Evolutionary conservation across 192 early-diverging fungal genomes (phyloP), one percentile per base, ranked within the genome.

Genomic region (Backusella mclennaniae): DNA sequence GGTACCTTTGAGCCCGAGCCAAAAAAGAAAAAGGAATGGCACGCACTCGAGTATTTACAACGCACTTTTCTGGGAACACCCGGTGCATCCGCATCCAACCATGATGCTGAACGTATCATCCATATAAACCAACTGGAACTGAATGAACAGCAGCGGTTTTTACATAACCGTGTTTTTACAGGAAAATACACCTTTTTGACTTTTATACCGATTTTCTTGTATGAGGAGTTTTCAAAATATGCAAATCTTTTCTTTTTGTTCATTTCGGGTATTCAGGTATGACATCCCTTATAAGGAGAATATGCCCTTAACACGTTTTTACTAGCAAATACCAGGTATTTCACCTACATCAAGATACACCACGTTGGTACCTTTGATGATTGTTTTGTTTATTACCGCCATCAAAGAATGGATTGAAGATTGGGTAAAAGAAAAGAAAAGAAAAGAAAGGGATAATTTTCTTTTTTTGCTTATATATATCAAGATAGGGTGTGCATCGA

Each of bases 211-310:
- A 97, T 95, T 86, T 99, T 99, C 80, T 86, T 99, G 63, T 93
- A 92, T 71, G 97, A 98, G 84, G 96, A 99, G 88, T 99, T 99
- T 77, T 94, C 93, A 59, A 97, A 97, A 85, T 99, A 98, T 85
- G 98, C 98, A 72, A 99, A 99, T 86, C 83, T 99, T 79, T 99
- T 99, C 80, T 99, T 99, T 89, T 84, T 99, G 84, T 97, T 99
- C 83, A 99, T 96, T 17, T 96, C 95, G 11, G 91, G 89, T 63
- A 97, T 99, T 67, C 96, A 98, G 86, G 94, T 95, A 76, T 11
- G 59, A 59, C 6, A 23, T 39, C 38, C 11, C 38, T 39, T 39
- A 39, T 39, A 38, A 21, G 17, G 9, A 35, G 7, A 14, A n/a
- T 0, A 38, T 23, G 3, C 2, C 4, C 56, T 73, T 63, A 52